Evolutionary conservation across 345 rosid species (phyloP).

Genomic region (Gossypium anomalum): DNA sequence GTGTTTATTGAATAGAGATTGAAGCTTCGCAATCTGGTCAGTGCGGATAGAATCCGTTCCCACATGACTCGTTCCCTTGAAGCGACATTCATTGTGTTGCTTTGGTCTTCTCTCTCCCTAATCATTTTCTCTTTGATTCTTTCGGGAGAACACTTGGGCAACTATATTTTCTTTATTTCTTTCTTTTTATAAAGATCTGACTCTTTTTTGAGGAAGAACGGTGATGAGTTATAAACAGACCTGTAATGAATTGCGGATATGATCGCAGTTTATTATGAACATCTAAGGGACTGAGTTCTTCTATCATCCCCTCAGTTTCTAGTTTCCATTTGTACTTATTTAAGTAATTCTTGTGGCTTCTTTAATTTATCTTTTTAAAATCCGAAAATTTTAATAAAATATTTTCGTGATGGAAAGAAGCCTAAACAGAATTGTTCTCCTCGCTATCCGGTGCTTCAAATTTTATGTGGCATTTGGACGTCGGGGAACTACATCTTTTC

Average conservation of each 20-base stretch:
- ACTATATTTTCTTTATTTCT: slow-evolving; percentile 31
- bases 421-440: slow-evolving; percentile 32
- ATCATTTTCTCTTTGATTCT: too few species aligned
- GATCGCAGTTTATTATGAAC: slow-evolving; percentile 74
- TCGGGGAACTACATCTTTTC: too few species aligned
- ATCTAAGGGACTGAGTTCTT: slow-evolving; percentile 93
- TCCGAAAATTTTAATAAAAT: not conserved
- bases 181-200: too few species aligned
- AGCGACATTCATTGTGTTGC: slow-evolving; percentile 65
- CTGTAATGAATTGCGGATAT: slow-evolving; percentile 88
- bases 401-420: not conserved
- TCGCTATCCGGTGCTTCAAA: slow-evolving; percentile 48
- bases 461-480: slow-evolving; percentile 38
- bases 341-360: not conserved
- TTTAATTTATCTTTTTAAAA: not conserved
- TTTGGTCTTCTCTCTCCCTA: slow-evolving; percentile 9
- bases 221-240: slow-evolving; percentile 79
- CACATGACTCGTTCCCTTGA: slow-evolving; percentile 90
- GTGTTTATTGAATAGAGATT: too few species aligned
- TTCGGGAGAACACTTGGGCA: slow-evolving; percentile 37
- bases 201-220: slow-evolving; percentile 21
- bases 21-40: slow-evolving; percentile 82
- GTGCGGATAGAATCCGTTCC: slow-evolving; percentile 58
- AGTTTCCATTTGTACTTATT: not conserved
- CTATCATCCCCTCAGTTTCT: not conserved